phyloP scores from a whole-genome alignment of 1,284 basidiomycete species.

The Rhodofomes roseus region DNA sequence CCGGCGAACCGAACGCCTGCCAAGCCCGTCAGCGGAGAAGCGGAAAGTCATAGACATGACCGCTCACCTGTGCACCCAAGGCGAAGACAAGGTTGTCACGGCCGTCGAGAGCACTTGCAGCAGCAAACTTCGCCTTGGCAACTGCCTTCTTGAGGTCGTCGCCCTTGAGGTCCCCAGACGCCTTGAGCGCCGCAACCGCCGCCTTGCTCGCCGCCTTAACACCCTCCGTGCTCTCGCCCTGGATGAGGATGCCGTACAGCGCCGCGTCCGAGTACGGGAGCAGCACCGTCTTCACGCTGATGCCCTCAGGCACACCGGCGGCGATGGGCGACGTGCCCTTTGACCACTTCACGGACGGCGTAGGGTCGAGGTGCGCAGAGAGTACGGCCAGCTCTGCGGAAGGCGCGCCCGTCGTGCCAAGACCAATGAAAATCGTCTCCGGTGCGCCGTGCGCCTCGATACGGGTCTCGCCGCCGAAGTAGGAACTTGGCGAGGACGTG shows the following conservation, averaged over 20 bases:
- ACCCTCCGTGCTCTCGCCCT: constrained; percentile 52
- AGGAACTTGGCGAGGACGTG: constrained; percentile 43
- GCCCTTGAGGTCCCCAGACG: constrained; percentile 49
- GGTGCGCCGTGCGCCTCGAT: constrained; percentile 56
- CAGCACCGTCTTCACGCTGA: constrained; percentile 69
- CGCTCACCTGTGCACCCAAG: constrained; percentile 57
- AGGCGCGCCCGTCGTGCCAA: constrained; percentile 63
- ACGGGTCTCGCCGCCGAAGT: constrained; percentile 86
- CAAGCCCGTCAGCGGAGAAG: background rate
- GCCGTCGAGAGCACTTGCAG: constrained; percentile 67
- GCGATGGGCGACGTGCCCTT: constrained; percentile 69
- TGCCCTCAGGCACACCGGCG: constrained; percentile 44
- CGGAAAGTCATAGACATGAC: background rate
- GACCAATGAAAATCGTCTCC: constrained; percentile 83
- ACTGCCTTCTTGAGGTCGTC: constrained; percentile 80
- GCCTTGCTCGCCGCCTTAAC: constrained; percentile 66
- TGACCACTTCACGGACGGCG: constrained; percentile 82
- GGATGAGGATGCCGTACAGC: constrained; percentile 78
- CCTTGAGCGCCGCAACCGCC: constrained; percentile 68
- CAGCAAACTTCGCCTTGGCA: constrained; percentile 83
- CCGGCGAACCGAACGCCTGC: constrained; percentile 58
- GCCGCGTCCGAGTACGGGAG: constrained; percentile 88
- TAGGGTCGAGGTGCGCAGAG: constrained; percentile 70
- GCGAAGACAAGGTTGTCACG: constrained; percentile 65
- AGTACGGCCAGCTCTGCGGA: constrained; percentile 74